Conservation (phyloP, 805 yeast genomes). For the Wilhelminamyces savonicus region DNA sequence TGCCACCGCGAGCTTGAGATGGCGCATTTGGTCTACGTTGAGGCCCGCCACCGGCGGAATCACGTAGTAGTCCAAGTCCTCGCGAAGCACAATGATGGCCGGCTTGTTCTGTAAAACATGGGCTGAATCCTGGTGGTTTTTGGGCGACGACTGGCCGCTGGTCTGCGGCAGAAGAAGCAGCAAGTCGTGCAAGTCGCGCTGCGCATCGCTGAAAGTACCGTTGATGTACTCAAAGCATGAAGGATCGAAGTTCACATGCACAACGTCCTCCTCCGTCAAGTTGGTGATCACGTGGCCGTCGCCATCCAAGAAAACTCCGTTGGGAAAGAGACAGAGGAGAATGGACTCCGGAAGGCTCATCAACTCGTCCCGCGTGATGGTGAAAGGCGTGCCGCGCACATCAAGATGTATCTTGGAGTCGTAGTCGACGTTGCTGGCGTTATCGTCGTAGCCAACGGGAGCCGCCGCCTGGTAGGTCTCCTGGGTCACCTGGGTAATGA, state of each 20-base stretch:
- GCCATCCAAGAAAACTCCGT: conserved; percentile 78
- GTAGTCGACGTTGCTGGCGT: conserved; percentile 37
- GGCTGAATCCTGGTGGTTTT: conserved; percentile 23
- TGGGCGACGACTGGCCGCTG: conserved; percentile 8
- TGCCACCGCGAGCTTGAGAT: conserved; percentile 70
- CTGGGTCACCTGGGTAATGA: conserved; percentile 70
- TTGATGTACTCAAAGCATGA: conserved; percentile 80
- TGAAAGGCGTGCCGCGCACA: conserved; percentile 67
- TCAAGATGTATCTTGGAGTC: conserved; percentile 70
- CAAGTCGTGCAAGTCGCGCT: conserved; percentile 41
- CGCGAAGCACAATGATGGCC: conserved; percentile 84
- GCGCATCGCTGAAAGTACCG: conserved; percentile 63
- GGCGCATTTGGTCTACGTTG: conserved; percentile 52
- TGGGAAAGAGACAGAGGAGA: conserved; percentile 79
- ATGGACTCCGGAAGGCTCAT: conserved; percentile 90
- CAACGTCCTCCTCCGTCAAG: conserved; percentile 73
- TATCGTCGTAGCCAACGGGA: conserved; percentile 15
- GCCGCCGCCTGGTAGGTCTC: conserved; percentile 18
- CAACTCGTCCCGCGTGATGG: conserved; percentile 79
- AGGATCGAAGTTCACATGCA: conserved; percentile 81
- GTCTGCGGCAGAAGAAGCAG: conserved; percentile 28
- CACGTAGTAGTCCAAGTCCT: conserved; percentile 90
- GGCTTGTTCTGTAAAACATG: conserved; percentile 75
- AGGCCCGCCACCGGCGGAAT: conserved; percentile 67
- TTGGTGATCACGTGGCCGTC: conserved; percentile 74